Evolutionary conservation across 208 protist species (phyloP).

Genomic region (Porcisia hertigi): DNA sequence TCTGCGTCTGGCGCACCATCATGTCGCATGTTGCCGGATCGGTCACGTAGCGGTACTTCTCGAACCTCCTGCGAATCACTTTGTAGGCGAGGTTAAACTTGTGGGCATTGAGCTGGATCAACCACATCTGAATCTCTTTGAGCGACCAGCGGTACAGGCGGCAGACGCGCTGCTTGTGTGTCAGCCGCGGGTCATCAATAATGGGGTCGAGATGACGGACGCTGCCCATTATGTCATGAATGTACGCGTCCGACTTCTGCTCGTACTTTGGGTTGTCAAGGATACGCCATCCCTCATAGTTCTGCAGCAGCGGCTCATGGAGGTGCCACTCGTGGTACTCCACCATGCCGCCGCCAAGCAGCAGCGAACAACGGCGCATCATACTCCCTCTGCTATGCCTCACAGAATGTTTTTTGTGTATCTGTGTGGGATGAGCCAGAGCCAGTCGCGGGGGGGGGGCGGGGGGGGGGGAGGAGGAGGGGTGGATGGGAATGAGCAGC

Average conservation of each 20-base stretch:
- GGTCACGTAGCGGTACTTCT: constrained; percentile 89
- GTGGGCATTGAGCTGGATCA: constrained; percentile 84
- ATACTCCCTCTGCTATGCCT: constrained; percentile 25
- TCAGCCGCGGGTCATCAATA: constrained; percentile 92
- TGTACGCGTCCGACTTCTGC: constrained; percentile 74
- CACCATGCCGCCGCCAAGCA: constrained; percentile 83
- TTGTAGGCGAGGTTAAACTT: constrained; percentile 92
- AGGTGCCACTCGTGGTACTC: constrained; percentile 93
- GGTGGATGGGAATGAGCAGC: too few species aligned
- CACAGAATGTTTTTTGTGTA: neutral
- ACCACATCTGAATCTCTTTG: constrained; percentile 89
- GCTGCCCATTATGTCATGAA: constrained; percentile 78
- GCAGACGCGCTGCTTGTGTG: constrained; percentile 92
- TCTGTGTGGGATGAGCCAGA: too few species aligned
- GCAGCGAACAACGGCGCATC: constrained; percentile 75
- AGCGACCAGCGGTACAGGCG: constrained; percentile 90
- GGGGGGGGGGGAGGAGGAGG: too few species aligned
- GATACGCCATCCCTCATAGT: constrained; percentile 93
- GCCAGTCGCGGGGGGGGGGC: too few species aligned
- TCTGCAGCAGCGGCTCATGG: constrained; percentile 88
- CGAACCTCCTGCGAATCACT: constrained; percentile 84
- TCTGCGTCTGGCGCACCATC: constrained; percentile 93
- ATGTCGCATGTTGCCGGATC: constrained; percentile 91
- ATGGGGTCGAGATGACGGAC: constrained; percentile 91
- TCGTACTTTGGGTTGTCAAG: constrained; percentile 91